Percentiles rank a stretch among this genome's conserved stretches.
Evolutionary conservation across 257 asterid genomes (phyloP).

Genomic region (Linderniella brevidens): DNA sequence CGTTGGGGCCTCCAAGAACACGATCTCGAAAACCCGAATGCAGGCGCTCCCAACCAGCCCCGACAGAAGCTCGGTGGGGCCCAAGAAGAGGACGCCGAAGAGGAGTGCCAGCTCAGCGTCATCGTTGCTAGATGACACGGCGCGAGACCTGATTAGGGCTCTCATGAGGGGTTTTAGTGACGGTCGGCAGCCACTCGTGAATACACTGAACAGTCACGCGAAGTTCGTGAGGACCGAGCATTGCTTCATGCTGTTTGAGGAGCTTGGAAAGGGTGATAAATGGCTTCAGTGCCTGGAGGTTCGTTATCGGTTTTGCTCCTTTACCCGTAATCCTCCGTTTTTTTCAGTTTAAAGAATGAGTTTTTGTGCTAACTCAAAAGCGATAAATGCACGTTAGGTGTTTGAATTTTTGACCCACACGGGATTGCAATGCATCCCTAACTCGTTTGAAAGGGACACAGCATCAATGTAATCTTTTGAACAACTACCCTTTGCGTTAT

Average conservation of each 20-base stretch:
- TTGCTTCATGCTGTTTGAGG: constrained; percentile 82
- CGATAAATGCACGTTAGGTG: background rate
- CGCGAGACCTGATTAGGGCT: constrained; percentile 44
- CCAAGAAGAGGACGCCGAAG: no score
- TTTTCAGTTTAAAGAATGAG: background rate
- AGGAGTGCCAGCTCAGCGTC: no score
- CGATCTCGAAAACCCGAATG: no score
- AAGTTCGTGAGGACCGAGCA: constrained; percentile 66
- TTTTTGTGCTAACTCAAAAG: background rate
- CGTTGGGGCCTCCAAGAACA: no score
- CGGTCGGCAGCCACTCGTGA: constrained; percentile 31
- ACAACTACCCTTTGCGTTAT: constrained; percentile 4
- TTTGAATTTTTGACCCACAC: no score
- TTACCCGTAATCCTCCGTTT: background rate
- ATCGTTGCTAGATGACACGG: background rate
- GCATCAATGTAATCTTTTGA: constrained; percentile 3
- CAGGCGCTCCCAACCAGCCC: no score
- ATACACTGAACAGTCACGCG: constrained; percentile 52
- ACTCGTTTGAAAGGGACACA: background rate
- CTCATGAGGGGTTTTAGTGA: constrained; percentile 40
- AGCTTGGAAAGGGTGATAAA: constrained; percentile 60
- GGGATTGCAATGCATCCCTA: no score
- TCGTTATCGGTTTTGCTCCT: background rate
- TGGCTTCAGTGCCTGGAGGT: constrained; percentile 99
- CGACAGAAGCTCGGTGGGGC: no score